Conservation (phyloP, 1,284 basidiomycete genomes). For the Leccinum pachyderme region DNA sequence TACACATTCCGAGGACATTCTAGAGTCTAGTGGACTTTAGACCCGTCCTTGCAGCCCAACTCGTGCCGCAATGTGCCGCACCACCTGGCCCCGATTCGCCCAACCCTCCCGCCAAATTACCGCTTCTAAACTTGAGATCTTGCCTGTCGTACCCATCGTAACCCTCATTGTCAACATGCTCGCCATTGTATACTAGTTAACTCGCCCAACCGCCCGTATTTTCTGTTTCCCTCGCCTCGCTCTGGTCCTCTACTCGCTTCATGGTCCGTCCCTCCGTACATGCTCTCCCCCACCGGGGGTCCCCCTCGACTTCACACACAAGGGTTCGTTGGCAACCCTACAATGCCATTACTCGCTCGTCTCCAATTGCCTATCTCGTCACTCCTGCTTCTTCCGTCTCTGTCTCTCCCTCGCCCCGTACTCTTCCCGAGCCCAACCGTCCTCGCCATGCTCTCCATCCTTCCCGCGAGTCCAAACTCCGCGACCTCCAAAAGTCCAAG, state of each 20-base stretch:
- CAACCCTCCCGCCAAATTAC: slow-evolving; percentile 24
- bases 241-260: slow-evolving; percentile 22
- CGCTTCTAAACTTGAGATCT: slow-evolving; percentile 17
- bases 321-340: slow-evolving; percentile 78
- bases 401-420: slow-evolving; percentile 39
- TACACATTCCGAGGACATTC: slow-evolving; percentile 28
- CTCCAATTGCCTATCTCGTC: slow-evolving; percentile 49
- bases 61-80: slow-evolving; percentile 39
- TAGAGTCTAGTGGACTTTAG: slow-evolving; percentile 35
- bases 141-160: slow-evolving; percentile 15
- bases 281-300: slow-evolving; percentile 64
- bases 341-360: slow-evolving; percentile 42
- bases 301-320: slow-evolving; percentile 44
- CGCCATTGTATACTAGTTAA: slow-evolving; percentile 37
- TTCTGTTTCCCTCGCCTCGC: slow-evolving; percentile 15
- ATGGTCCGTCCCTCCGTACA: slow-evolving; percentile 59
- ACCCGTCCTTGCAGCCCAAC: slow-evolving; percentile 20
- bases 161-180: slow-evolving; percentile 33
- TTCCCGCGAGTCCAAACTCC: slow-evolving; percentile 37
- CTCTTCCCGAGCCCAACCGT: slow-evolving; percentile 40
- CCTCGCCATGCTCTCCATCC: slow-evolving; percentile 31
- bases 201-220: slow-evolving; percentile 23
- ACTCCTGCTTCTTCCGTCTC: slow-evolving; percentile 46
- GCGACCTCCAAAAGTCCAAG: slow-evolving; percentile 58
- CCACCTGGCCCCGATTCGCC: slow-evolving; percentile 26